Percentiles rank a stretch among this genome's conserved stretches.
phyloP scores from a whole-genome alignment of 495 filamentous ascomycete genomes.

The Aspergillus coremiiformis region DNA sequence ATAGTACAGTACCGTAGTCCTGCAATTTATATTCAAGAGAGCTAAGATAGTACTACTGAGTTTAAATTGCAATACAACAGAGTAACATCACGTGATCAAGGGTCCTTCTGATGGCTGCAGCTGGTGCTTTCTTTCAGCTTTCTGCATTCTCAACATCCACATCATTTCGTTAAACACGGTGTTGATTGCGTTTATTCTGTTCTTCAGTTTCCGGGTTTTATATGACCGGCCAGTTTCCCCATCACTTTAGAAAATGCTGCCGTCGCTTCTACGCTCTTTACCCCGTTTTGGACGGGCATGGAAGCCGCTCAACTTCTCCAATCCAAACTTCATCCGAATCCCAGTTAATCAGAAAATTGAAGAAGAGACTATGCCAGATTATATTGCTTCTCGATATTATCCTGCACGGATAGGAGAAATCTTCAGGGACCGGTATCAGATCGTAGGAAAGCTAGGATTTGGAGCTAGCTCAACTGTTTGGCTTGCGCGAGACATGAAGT shows the following conservation, averaged over 20 bases:
- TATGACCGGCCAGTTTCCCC: too few relatives aligned
- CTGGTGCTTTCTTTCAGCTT: too few relatives aligned
- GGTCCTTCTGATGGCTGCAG: too few relatives aligned
- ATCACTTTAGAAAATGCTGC: slow-evolving; percentile 6
- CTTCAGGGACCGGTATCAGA: slow-evolving; percentile 29
- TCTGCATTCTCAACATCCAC: too few relatives aligned
- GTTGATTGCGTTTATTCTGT: too few relatives aligned
- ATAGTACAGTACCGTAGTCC: too few relatives aligned
- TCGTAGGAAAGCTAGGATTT: slow-evolving; percentile 33
- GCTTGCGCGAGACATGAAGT: slow-evolving; percentile 30
- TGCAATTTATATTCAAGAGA: too few relatives aligned
- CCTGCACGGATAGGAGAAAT: slow-evolving; percentile 32
- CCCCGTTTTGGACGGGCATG: slow-evolving; percentile 15
- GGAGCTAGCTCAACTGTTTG: slow-evolving; percentile 28
- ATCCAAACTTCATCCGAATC: slow-evolving; percentile 13
- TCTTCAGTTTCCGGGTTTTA: too few relatives aligned
- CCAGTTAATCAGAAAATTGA: slow-evolving; percentile 8
- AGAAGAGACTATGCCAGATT: slow-evolving; percentile 23
- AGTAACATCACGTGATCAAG: too few relatives aligned
- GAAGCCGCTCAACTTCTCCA: slow-evolving; percentile 19
- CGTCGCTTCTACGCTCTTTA: slow-evolving; percentile 16
- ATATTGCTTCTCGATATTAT: slow-evolving; percentile 27
- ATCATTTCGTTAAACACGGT: too few relatives aligned
- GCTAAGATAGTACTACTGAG: too few relatives aligned
- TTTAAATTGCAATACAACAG: too few relatives aligned